Conservation (phyloP, 1,284 basidiomycete genomes). For the Spongispora temasekensis region DNA sequence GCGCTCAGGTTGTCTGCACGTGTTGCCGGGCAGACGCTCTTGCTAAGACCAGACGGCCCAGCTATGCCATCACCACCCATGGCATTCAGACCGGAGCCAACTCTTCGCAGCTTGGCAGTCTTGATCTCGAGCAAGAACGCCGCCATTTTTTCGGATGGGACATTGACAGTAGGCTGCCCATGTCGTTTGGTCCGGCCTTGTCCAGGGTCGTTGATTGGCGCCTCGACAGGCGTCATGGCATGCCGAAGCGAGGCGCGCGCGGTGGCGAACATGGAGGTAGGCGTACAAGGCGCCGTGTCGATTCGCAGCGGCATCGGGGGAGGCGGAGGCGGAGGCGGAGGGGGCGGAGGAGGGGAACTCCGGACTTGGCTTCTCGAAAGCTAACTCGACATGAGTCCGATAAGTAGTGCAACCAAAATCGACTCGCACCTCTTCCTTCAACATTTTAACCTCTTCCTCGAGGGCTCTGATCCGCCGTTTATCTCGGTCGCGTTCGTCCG, state of each 20-base stretch:
- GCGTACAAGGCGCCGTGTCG: conserved; percentile 30
- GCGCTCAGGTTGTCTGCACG: conserved; percentile 12
- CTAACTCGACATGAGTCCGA: conserved; percentile 25
- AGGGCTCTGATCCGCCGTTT: conserved; percentile 64
- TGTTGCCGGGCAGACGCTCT: conserved; percentile 23
- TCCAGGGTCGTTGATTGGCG: conserved; percentile 56
- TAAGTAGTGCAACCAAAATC: neutral
- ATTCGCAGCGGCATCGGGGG: conserved; percentile 42
- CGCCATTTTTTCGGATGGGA: conserved; percentile 77
- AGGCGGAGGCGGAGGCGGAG: conserved; percentile 50
- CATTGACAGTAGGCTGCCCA: conserved; percentile 66
- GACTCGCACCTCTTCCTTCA: conserved; percentile 61
- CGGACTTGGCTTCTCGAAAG: conserved; percentile 44
- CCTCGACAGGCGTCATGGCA: conserved; percentile 57
- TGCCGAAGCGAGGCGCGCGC: conserved; percentile 66
- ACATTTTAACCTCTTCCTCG: conserved; percentile 62
- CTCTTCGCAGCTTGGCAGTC: conserved; percentile 62
- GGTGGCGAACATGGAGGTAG: conserved; percentile 49
- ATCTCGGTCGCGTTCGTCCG: conserved; percentile 53
- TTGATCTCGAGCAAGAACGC: conserved; percentile 79
- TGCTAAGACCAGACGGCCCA: conserved; percentile 32
- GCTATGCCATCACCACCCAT: conserved; percentile 25
- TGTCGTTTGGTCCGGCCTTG: conserved; percentile 36
- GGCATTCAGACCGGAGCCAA: conserved; percentile 24
- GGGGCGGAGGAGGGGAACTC: conserved; percentile 20